Base-by-base conservation (phyloP, 1,284 basidiomycete species). In the Testicularia cyperi region DNA sequence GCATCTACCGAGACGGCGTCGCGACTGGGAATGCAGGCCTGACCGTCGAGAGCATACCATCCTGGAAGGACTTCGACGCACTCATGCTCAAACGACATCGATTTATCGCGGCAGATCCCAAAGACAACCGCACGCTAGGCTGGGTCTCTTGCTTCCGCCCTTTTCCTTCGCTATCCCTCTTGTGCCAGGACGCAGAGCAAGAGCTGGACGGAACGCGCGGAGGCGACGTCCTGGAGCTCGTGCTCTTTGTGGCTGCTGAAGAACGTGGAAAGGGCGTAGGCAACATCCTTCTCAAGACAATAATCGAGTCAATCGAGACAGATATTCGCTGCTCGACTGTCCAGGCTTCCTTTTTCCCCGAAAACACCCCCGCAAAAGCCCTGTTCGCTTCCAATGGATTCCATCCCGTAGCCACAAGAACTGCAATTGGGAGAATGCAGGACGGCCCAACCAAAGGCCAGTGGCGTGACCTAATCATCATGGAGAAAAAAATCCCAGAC, bases 61-160 rank as follows among this genome's bases (percentile, higher is more conserved):
- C 49, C 3, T 64, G 61, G 61, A 47, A 54, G 38, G 40, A 55
- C 9, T 64, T 58, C 16, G 61, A 64, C 30, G 15, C 40, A 15
- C 28, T 60, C 21, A 55, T 55, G 49, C 44, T 64, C 34, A 46
- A 44, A n/a, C 43, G 46, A 1, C 53, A 64, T 27, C 45, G 61
- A 1, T 44, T 40, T 32, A 54, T 64, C 18, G 61, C 61, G 3
- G 52, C 53, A 1, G 38, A 60, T 26, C 49, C 49, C 1, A 27
- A 38, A 13, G 51, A 58, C 28, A 60, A 60, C 19, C 35, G 61
- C 2, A 58, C 61, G 0, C 28, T 51, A 1, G 61, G 61, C 9
- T 64, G 61, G 61, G 32, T 52, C 6, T 44, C 55, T 3, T 52
- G 51, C 27, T 55, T 55, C 22, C 19, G 51, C 7, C 40, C 55